phyloP scores from a whole-genome alignment of 345 rosid genomes.

The Salix arbutifolia region DNA sequence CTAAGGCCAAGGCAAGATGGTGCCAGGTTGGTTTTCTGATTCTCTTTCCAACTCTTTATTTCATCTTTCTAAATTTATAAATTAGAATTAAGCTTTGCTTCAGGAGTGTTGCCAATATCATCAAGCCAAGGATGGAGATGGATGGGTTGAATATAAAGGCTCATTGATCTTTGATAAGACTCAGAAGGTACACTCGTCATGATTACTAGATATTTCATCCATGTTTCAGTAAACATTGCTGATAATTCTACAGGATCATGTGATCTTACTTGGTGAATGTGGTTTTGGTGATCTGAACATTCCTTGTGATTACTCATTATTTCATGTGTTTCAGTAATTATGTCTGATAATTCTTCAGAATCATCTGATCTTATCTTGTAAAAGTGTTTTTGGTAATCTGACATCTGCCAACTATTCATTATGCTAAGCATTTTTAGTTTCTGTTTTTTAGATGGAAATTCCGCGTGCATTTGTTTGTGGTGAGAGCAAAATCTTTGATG shows the following conservation, averaged over 20 bases:
- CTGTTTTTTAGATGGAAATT: slow-evolving; percentile 68
- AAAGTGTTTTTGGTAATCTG: slow-evolving; percentile 1
- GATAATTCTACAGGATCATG: neutral
- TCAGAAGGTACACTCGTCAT: slow-evolving; percentile 53
- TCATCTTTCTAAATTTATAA: slow-evolving; percentile 12
- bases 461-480: slow-evolving; percentile 99
- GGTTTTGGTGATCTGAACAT: neutral
- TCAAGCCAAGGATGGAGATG: slow-evolving; percentile 99
- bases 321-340: neutral
- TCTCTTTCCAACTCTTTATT: neutral
- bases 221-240: neutral
- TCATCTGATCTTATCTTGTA: neutral
- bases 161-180: slow-evolving; percentile 74
- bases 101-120: slow-evolving; percentile 97
- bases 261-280: neutral
- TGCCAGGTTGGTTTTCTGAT: slow-evolving; percentile 62
- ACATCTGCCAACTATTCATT: slow-evolving; percentile 3
- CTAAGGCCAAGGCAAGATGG: slow-evolving; percentile 92
- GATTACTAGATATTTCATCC: neutral
- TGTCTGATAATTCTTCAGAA: neutral
- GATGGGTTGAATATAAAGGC: slow-evolving; percentile 97
- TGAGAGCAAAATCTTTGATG: slow-evolving; percentile 97
- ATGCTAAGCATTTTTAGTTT: slow-evolving; percentile 16
- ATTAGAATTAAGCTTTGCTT: slow-evolving; percentile 9
- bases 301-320: neutral